Base-by-base conservation (phyloP, 2,329 filamentous ascomycete species). In the Nigrograna mackinnonii region DNA sequence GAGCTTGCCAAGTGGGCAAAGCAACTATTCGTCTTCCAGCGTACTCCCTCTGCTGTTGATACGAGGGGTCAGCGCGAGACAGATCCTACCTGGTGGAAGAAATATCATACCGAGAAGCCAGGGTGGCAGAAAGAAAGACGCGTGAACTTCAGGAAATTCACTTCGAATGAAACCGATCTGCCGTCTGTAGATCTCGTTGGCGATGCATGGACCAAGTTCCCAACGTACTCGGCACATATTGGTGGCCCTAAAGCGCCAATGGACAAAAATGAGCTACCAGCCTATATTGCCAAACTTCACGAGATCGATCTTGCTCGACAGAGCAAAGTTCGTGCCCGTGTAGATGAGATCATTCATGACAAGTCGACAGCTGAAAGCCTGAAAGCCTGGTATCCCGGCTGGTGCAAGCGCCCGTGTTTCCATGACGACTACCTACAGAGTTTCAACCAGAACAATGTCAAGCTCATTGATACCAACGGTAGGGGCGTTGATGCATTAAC, bases 341-440 rank as follows among this genome's bases (percentile, higher is more conserved):
- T 28, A n/a, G 24, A 28, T 28, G 24, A 28, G 9, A 28, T 28
- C n/a, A n/a, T 28, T n/a, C 9, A 70, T 63, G 55, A 46, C 28
- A 54, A 56, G 13, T 55, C 69, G 4, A 46, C 43, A 4, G 13
- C 18, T n/a, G 21, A 24, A 13, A 52, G 54, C 2, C 69, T 83
- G 6, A 78, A 79, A 56, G 67, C 79, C 0, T 82, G 78, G 76
- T 84, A 83, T 53, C 72, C 77, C 0, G 59, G 61, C 0, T 82
- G 77, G 75, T 84, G 81, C 67, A 84, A 84, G 58, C 74, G 81
- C 1, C 80, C 80, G 0, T 74, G 69, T 21, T 83, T 83, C 60
- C 78, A 79, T 62, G 78, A 84, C 52, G 70, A 74, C 9, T 83
- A 80, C 52, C 72, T 84, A 3, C 56, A 69, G 7, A 44, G 74